These are phyloP conservation scores for Serendipita sp. DNA, from an alignment of 768 basidiomycete species.

Conservation along the genomic window DNA sequence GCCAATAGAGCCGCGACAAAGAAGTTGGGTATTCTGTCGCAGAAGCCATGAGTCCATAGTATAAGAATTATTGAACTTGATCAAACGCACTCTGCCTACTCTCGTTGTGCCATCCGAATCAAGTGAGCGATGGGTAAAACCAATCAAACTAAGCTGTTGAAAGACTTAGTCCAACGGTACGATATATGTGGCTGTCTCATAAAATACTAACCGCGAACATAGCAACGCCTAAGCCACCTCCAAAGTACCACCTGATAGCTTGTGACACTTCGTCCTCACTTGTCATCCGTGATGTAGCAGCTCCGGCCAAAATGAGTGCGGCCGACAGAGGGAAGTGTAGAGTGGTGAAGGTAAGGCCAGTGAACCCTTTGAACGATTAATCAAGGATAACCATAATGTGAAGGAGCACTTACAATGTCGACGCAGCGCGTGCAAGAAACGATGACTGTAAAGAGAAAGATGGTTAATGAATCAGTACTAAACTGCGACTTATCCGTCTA, in stretches of 20 bases:
- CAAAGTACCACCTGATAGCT: constrained; percentile 17
- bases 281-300: constrained; percentile 15
- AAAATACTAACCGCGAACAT: constrained; percentile 13
- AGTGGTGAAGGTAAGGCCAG: constrained; percentile 10
- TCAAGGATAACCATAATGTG: not conserved
- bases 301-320: constrained; percentile 16
- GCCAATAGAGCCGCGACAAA: not conserved
- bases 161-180: too few species aligned
- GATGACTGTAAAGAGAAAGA: not conserved
- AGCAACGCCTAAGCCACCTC: constrained; percentile 15
- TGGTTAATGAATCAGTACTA: not conserved
- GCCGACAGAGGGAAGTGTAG: constrained; percentile 19
- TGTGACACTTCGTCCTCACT: constrained; percentile 10
- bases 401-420: not conserved
- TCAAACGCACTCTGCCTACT: not conserved
- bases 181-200: too few species aligned
- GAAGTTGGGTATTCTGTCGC: not conserved
- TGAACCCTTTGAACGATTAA: constrained; percentile 1
- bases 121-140: not conserved
- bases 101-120: not conserved
- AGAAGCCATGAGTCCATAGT: not conserved
- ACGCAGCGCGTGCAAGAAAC: not conserved
- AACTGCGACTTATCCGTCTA: not conserved
- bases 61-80: too few species aligned
- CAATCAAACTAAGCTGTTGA: too few species aligned